Conservation (phyloP, 2,329 filamentous ascomycete species). For the Penicillium decumbens region DNA sequence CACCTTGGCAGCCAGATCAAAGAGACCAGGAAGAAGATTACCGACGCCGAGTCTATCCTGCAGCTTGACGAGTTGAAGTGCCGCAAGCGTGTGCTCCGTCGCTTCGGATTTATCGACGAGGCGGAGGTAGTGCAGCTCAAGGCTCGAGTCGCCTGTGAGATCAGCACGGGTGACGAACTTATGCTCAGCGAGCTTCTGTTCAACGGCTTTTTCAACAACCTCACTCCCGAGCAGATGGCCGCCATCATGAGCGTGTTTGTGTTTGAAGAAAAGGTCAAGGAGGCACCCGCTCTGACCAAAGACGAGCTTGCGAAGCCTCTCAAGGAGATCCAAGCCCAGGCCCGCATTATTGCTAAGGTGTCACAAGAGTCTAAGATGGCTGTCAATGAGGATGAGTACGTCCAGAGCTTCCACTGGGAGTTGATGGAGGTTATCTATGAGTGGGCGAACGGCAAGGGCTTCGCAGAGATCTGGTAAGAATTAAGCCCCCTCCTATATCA, state of each 20-base stretch:
- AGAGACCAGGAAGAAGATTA: constrained; percentile 79
- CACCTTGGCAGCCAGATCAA: constrained; percentile 74
- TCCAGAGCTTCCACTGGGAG: constrained; percentile 83
- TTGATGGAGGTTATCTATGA: constrained; percentile 93
- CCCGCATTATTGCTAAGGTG: constrained; percentile 83
- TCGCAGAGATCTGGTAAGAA: constrained; percentile 89
- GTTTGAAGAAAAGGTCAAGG: constrained; percentile 91
- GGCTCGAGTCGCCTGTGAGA: constrained; percentile 94
- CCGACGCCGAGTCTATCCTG: constrained; percentile 76
- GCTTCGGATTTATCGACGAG: constrained; percentile 93
- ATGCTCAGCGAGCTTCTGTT: constrained; percentile 90
- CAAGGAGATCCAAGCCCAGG: constrained; percentile 80
- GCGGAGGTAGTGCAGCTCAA: constrained; percentile 94
- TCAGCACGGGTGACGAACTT: constrained; percentile 92
- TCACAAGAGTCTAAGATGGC: constrained; percentile 90
- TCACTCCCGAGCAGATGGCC: constrained; percentile 81
- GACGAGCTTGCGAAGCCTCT: constrained; percentile 84
- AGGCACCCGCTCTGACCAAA: constrained; percentile 60
- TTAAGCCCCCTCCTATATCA: neutral
- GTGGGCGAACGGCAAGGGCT: constrained; percentile 86
- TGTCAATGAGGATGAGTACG: constrained; percentile 92
- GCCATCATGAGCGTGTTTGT: constrained; percentile 89
- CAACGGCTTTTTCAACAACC: constrained; percentile 96
- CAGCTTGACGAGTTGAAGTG: constrained; percentile 96
- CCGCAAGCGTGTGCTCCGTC: constrained; percentile 87